phyloP scores from a whole-genome alignment of 306 rosid genomes.

The Chamaecrista fasciculata region DNA sequence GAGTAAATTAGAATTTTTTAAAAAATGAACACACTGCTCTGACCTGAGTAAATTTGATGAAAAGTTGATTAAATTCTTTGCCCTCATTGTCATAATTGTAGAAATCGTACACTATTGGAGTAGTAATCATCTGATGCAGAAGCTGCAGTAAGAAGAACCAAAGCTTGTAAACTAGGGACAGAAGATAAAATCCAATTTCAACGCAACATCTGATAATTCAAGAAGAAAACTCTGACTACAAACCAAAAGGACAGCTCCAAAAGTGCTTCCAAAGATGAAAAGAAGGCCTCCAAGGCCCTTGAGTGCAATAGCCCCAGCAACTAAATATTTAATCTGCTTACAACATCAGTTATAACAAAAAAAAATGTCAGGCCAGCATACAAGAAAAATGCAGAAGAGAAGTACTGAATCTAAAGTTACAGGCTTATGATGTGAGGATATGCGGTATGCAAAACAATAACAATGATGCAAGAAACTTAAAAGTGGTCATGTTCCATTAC shows the following conservation, averaged over 20 bases:
- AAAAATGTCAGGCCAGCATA: slow-evolving; percentile 6
- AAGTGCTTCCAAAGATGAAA: slow-evolving; percentile 49
- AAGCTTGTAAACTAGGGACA: slow-evolving; percentile 5
- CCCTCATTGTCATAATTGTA: slow-evolving; percentile 49
- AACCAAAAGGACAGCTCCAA: slow-evolving; percentile 61
- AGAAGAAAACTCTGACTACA: slow-evolving; percentile 21
- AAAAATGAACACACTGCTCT: neutral
- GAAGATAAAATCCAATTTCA: slow-evolving; percentile 11
- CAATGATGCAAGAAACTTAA: slow-evolving; percentile 12
- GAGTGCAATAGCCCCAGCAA: slow-evolving; percentile 47
- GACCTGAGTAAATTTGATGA: slow-evolving; percentile 59
- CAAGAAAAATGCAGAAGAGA: slow-evolving; percentile 7
- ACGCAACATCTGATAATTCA: neutral
- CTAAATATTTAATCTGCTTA: slow-evolving; percentile 41
- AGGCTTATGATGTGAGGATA: neutral
- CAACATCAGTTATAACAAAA: slow-evolving; percentile 23
- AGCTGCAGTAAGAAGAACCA: slow-evolving; percentile 33
- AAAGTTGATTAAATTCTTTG: slow-evolving; percentile 43
- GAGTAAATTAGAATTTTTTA: neutral
- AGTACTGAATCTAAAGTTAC: neutral
- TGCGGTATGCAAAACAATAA: slow-evolving; percentile 17
- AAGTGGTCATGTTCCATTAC: slow-evolving; percentile 9
- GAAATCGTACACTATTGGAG: slow-evolving; percentile 55
- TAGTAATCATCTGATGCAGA: slow-evolving; percentile 49
- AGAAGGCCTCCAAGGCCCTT: slow-evolving; percentile 56